Evolutionary conservation across 129 eudicot species (phyloP), one percentile per base, ranked within the genome.

Genomic region (Flaveria trinervia): DNA sequence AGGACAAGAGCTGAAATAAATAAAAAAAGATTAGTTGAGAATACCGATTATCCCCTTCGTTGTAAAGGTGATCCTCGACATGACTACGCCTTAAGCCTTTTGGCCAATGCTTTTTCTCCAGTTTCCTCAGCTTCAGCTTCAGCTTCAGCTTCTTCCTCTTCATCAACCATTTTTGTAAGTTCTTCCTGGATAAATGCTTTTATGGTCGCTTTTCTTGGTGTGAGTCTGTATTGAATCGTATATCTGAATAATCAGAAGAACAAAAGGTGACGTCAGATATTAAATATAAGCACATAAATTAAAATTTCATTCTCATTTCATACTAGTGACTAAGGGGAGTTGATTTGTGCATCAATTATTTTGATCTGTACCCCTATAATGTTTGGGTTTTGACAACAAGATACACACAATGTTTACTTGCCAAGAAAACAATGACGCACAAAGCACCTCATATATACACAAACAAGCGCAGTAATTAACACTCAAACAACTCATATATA

Each of bases 181-280:
- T 94, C 98, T 2, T 89, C 93, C 86, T 94, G 88, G 79, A 94
- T 84, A 89, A 89, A 85, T 43, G 82, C 74, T 85, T 94, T 94
- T 61, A 94, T 73, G 7, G 92, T 54, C 18, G 83, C 41, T 84
- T 91, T 94, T 71, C 90, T 86, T 41, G 93, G 73, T 3, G 85
- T 60, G 70, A 94, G 93, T 36, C 97, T 5, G 84, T 76, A 30
- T 80, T 78, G 65, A 84, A 94, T 25, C 81, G 88, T 74, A 78
- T 72, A 60, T 81, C 98, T 94, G 89, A 68, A 80, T 8, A 55
- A 56, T 18, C 62, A 72, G 11, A 48, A 14, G 16, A 45, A 78
- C 36, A 48, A 22, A 13, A 68, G 41, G n/a, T 57, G 65, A 20
- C 55, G 20, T 60, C 57, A 22, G 50, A 51, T 76, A 15, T 66